Percentiles rank a stretch among this genome's conserved stretches.
Evolutionary conservation across 371 early-diverging fungal genomes (phyloP).

Genomic region (Mortierella polycephala): DNA sequence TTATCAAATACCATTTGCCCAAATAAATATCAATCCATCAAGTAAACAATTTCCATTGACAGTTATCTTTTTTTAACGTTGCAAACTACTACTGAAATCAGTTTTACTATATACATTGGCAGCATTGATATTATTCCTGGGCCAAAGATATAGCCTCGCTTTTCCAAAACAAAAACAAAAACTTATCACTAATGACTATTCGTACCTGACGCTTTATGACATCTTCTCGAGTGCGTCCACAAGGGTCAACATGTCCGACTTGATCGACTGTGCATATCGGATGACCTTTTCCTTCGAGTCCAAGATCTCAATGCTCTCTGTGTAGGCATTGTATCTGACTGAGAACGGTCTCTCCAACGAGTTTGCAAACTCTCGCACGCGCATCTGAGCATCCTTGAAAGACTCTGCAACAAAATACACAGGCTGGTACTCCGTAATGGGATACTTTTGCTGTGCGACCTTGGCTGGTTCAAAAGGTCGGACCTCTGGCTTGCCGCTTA

Average conservation of each 20-base stretch:
- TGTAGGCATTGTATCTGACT: constrained; percentile 91
- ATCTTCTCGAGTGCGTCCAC: constrained; percentile 75
- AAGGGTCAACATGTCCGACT: constrained; percentile 78
- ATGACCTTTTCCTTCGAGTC: constrained; percentile 85
- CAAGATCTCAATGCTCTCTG: constrained; percentile 91
- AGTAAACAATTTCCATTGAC: too few species aligned
- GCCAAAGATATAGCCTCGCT: too few species aligned
- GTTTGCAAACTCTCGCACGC: constrained; percentile 89
- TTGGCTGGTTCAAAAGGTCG: constrained; percentile 87
- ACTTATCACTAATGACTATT: too few species aligned
- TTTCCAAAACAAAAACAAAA: too few species aligned
- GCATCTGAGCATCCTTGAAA: constrained; percentile 92
- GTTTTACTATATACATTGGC: too few species aligned
- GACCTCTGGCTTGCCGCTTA: constrained; percentile 84
- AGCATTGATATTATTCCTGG: too few species aligned
- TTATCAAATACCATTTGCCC: too few species aligned
- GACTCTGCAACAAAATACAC: constrained; percentile 95
- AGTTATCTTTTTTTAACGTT: too few species aligned
- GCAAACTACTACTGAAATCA: too few species aligned
- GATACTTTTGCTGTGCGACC: constrained; percentile 87
- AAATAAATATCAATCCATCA: too few species aligned
- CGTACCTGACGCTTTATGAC: too few species aligned
- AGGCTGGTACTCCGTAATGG: constrained; percentile 96
- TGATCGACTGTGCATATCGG: constrained; percentile 79
- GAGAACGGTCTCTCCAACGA: constrained; percentile 86